Evolutionary conservation across 495 filamentous ascomycete genomes (phyloP).

Genomic region (Saxispiralis lemnorum): DNA sequence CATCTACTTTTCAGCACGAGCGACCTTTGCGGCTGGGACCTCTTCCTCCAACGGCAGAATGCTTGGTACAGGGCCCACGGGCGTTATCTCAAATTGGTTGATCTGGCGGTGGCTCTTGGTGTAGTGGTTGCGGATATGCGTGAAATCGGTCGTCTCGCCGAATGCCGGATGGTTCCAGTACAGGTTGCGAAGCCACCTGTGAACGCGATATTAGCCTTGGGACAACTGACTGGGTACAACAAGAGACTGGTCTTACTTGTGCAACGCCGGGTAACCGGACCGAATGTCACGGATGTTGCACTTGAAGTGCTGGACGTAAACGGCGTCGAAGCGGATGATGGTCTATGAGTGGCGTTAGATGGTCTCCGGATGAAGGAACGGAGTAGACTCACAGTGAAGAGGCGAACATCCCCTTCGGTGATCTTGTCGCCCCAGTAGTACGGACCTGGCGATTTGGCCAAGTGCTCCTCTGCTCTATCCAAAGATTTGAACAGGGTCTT

Average conservation of each 20-base stretch:
- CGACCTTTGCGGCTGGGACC: slow-evolving; percentile 35
- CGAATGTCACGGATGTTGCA: slow-evolving; percentile 74
- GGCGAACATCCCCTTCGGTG: slow-evolving; percentile 68
- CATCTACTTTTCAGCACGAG: slow-evolving; percentile 9
- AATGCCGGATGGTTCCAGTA: slow-evolving; percentile 54
- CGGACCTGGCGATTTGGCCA: slow-evolving; percentile 36
- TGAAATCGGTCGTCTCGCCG: slow-evolving; percentile 45
- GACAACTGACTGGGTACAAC: not conserved
- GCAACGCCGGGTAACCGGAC: slow-evolving; percentile 51
- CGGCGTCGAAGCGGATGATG: slow-evolving; percentile 67
- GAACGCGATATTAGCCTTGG: not conserved
- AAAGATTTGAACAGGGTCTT: slow-evolving; percentile 51
- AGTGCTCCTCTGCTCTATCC: slow-evolving; percentile 50
- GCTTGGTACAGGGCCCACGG: slow-evolving; percentile 45
- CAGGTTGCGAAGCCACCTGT: slow-evolving; percentile 40
- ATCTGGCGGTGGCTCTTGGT: slow-evolving; percentile 56
- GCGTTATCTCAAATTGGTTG: slow-evolving; percentile 43
- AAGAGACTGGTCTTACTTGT: slow-evolving; percentile 21
- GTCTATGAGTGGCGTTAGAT: slow-evolving; percentile 25
- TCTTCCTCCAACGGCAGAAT: slow-evolving; percentile 44
- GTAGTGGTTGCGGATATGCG: slow-evolving; percentile 58
- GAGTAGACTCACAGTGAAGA: slow-evolving; percentile 34
- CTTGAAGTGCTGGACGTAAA: slow-evolving; percentile 92
- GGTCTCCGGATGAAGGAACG: not conserved
- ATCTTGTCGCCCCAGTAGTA: slow-evolving; percentile 51